Evolutionary conservation across 306 rosid genomes (phyloP), one percentile per base, ranked within the genome.

Genomic region (Sicyos baderoa): DNA sequence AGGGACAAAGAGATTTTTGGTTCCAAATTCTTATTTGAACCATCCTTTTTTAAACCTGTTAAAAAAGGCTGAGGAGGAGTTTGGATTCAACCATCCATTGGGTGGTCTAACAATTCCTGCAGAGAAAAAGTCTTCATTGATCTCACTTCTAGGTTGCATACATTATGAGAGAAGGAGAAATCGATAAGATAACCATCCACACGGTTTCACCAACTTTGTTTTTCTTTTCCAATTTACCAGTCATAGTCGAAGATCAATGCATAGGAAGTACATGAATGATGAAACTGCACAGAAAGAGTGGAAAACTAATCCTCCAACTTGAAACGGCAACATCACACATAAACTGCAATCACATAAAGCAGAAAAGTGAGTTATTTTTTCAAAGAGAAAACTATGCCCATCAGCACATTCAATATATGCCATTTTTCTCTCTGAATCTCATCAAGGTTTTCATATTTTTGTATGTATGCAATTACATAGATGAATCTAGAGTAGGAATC

Each of bases 21-120:
- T 87, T 53, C 88, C 83, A 0, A 18, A 76, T 11, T 54, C 45
- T 12, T 78, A 70, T 75, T 68, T 87, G 78, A 79, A 80, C 44
- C 69, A 80, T 12, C 77, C 81, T 62, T 51, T 87, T 57, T 76
- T 61, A 44, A 79, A 80, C n/a, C 67, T 83, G 66, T 56, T 85
- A 2, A 54, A 48, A 40, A 75, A 62, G 60, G 75, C 81, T 7
- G 86, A 79, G 68, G 84, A 81, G 58, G 90, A 85, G 61, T 85
- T 80, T 8, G 84, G 84, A 23, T 82, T 57, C 65, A 47, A 73
- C 40, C 89, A 82, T 70, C 89, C 91, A 6, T 81, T 80, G 80
- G 85, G 84, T 3, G 85, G 84, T 23, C 72, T 83, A 50, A 83
- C 88, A 49, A 79, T 82, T 52, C 84, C 83, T 81, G 84, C 81